Percentiles rank a stretch among this genome's conserved stretches.
These are phyloP conservation scores for Russula abietina DNA, from an alignment of 768 basidiomycete genomes.

Conservation along the genomic window DNA sequence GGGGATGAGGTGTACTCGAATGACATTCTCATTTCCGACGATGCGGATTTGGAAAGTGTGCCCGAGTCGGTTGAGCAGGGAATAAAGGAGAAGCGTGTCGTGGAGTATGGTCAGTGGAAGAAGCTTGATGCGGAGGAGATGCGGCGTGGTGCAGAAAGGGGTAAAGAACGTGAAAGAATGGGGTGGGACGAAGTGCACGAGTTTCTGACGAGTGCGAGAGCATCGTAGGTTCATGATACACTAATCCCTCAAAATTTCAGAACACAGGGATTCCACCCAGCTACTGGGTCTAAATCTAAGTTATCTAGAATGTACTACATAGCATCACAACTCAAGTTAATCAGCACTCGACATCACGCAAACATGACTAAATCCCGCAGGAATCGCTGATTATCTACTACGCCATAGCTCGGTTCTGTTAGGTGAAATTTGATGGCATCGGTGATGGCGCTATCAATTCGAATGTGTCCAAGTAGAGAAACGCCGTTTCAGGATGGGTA, in stretches of 20 bases:
- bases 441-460: no score
- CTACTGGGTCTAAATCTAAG: not conserved
- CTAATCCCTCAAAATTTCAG: not conserved
- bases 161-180: constrained; percentile 78
- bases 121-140: constrained; percentile 66
- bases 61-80: constrained; percentile 46
- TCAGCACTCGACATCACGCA: no score
- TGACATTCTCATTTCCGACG: constrained; percentile 32
- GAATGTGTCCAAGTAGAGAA: not conserved
- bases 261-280: not conserved
- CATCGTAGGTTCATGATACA: not conserved
- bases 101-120: constrained; percentile 71
- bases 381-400: not conserved
- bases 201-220: constrained; percentile 26
- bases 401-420: not conserved
- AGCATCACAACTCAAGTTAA: not conserved
- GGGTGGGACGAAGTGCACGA: constrained; percentile 51
- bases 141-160: constrained; percentile 45
- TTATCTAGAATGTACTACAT: not conserved
- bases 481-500: no score
- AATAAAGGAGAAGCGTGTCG: constrained; percentile 40
- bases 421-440: no score
- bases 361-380: not conserved
- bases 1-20: not conserved
- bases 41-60: constrained; percentile 36